Conservation (phyloP, 2,329 filamentous ascomycete genomes). For the Monilinia vaccinii-corymbosi region DNA sequence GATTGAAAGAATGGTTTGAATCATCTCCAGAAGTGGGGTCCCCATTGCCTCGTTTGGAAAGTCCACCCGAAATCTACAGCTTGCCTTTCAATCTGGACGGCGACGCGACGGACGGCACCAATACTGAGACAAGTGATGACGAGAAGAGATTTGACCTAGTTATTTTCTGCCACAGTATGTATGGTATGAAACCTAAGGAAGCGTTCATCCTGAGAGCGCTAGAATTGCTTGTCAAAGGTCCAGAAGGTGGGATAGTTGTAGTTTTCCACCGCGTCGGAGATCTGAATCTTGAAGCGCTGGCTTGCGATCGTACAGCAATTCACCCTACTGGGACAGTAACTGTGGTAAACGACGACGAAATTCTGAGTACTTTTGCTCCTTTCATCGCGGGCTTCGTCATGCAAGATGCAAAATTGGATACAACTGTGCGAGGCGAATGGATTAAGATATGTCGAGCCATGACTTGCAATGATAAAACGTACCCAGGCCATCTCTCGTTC, state of each 20-base stretch:
- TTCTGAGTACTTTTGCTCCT: constrained; percentile 41
- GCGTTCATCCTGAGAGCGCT: constrained; percentile 39
- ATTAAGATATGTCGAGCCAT: constrained; percentile 43
- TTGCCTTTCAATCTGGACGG: constrained; percentile 32
- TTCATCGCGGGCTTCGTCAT: constrained; percentile 42
- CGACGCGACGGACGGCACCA: constrained; percentile 17
- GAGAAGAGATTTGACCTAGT: constrained; percentile 43
- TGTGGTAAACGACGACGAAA: constrained; percentile 37
- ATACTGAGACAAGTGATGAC: constrained; percentile 16
- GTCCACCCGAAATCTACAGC: constrained; percentile 32
- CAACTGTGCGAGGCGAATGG: constrained; percentile 34
- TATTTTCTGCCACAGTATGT: constrained; percentile 56
- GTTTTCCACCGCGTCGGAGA: constrained; percentile 45
- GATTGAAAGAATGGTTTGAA: constrained; percentile 36
- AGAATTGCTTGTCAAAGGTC: constrained; percentile 35
- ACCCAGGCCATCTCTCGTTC: constrained; percentile 38
- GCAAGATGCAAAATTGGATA: constrained; percentile 25
- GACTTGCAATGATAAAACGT: constrained; percentile 32
- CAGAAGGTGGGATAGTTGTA: constrained; percentile 37
- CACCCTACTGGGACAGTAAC: constrained; percentile 38
- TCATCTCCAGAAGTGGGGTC: constrained; percentile 21
- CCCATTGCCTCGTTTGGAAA: constrained; percentile 36
- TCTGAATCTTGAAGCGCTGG: constrained; percentile 39
- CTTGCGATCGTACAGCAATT: constrained; percentile 37
- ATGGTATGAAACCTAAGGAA: constrained; percentile 45